phyloP scores from a whole-genome alignment of 2,329 filamentous ascomycete species.

The Aspergillus sp. region DNA sequence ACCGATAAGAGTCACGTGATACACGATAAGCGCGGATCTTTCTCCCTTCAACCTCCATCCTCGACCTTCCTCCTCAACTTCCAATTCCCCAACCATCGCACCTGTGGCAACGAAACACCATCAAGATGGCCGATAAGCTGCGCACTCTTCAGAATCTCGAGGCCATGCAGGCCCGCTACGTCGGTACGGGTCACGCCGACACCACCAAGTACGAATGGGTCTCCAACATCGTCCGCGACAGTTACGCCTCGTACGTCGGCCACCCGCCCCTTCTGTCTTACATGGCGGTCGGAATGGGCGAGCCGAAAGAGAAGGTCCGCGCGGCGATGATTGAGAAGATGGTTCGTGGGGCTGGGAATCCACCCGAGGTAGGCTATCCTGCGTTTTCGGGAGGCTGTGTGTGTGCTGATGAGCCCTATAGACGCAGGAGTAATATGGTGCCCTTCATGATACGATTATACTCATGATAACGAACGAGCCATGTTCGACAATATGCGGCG shows the following conservation, averaged over 20 bases:
- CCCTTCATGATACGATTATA: neutral
- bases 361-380: constrained; percentile 54
- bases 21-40: neutral
- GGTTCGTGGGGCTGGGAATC: constrained; percentile 65
- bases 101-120: neutral
- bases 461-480: neutral
- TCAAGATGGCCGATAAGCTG: constrained; percentile 83
- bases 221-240: constrained; percentile 93
- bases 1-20: neutral
- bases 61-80: neutral
- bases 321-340: constrained; percentile 75
- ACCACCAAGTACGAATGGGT: constrained; percentile 98
- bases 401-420: neutral
- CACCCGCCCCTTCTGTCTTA: constrained; percentile 87
- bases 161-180: constrained; percentile 89
- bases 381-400: neutral
- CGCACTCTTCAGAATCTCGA: constrained; percentile 97
- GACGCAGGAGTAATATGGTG: neutral
- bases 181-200: constrained; percentile 94
- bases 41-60: neutral
- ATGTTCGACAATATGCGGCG: too few relatives aligned
- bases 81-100: neutral
- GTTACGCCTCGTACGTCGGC: constrained; percentile 81
- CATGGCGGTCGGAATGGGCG: constrained; percentile 85
- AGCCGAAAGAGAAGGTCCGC: constrained; percentile 76